Percentiles rank a stretch among this genome's conserved stretches.
These are phyloP conservation scores for Selaginella tamariscina DNA, from an alignment of 75 land plant genomes.

Conservation along the genomic window DNA sequence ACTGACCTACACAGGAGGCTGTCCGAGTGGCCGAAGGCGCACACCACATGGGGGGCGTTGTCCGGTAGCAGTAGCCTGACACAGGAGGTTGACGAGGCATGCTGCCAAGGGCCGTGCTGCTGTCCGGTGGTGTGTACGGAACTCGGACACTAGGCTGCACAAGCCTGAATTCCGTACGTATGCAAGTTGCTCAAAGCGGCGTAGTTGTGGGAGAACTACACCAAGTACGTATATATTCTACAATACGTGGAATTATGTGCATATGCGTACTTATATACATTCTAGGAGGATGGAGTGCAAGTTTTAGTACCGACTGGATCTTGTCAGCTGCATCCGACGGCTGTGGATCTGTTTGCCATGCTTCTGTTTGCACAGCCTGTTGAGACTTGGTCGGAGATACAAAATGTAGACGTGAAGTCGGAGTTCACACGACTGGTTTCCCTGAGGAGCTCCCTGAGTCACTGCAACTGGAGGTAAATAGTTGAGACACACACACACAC, in stretches of 20 bases:
- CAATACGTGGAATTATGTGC: too few species aligned
- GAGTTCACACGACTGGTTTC: neutral
- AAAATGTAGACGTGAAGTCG: neutral
- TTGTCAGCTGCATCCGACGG: slow-evolving; percentile 2
- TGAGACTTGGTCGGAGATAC: slow-evolving; percentile 5
- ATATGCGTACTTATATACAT: too few species aligned
- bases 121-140: neutral
- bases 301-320: neutral
- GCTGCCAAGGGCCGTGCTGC: slow-evolving; percentile 10
- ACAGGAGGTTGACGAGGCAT: neutral
- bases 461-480: slow-evolving; percentile 14
- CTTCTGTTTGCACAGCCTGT: slow-evolving; percentile 6
- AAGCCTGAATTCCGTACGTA: too few species aligned
- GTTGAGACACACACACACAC: too few species aligned
- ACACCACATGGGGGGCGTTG: neutral
- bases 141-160: too few species aligned
- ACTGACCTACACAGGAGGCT: slow-evolving; percentile 23
- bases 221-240: too few species aligned
- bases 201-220: too few species aligned
- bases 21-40: neutral
- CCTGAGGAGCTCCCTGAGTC: neutral
- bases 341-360: slow-evolving; percentile 6
- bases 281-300: neutral
- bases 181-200: too few species aligned
- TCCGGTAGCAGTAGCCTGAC: neutral